Evolutionary conservation across 2,329 filamentous ascomycete species (phyloP), one percentile per base, ranked within the genome.

Genomic region (Penicillium sp.): DNA sequence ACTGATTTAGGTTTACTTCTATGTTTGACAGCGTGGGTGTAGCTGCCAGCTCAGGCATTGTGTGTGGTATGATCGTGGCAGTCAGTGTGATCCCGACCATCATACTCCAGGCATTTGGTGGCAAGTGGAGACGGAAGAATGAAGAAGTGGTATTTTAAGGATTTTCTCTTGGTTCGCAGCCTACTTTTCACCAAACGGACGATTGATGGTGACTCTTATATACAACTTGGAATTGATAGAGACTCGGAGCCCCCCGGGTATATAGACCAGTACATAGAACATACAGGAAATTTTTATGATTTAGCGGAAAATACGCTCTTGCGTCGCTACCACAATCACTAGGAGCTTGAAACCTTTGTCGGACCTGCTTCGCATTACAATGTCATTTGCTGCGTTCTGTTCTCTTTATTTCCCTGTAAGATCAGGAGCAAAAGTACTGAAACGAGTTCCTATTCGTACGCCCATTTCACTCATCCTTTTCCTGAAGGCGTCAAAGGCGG

Each of bases 11-110:
- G 70, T 73, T 73, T 45, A 55, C 67, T n/a, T 48, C 58, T 5
- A 73, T 73, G 69, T 73, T 74, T 33, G 64, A 70, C 7, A 69
- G 45, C 36, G 69, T 73, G 23, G 70, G 70, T 2, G 31, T 72
- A 3, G 68, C 67, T 11, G 60, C 63, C 2, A 70, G 69, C 45
- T 53, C 70, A 2, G 71, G 69, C 18, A 63, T 74, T 19, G 60
- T 58, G 1, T 60, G 60, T 21, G 71, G 62, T n/a, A 56, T 74
- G 37, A 61, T 73, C 36, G 61, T 71, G 21, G 62, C 58, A 10
- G 64, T 63, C 46, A 70, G 71, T 56, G 60, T 72, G 4, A 59
- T 72, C n/a, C 71, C 70, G 10, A 73, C 64, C 3, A 54, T 69
- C 8, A 51, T 65, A 46, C 47, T 72, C 46, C 68, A 75, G 10